Base-by-base conservation (phyloP, 768 basidiomycete genomes). In the Auricularia cornea region DNA sequence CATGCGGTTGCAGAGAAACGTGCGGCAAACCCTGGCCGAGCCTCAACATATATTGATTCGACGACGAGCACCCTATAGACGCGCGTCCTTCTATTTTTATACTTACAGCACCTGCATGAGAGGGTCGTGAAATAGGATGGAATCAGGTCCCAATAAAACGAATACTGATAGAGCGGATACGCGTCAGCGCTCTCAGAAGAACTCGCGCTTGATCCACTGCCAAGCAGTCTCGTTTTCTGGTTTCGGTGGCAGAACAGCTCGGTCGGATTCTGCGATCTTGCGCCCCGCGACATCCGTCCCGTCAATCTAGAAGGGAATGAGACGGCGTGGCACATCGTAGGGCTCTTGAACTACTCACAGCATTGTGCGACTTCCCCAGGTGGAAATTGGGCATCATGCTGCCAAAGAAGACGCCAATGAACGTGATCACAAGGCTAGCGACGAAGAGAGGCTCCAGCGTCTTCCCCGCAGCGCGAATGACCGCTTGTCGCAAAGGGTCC, bases 351-450 rank as follows among this genome's bases (percentile, higher is more conserved):
- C 5, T 28, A 12, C 54, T 16, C 20, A 57, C 54, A 11, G 26
- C 14, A 70, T 81, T 82, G 60, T 81, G 80, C 16, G 72, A 68
- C 40, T 76, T 72, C 8, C 73, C 72, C 59, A 83, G 77, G 54
- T 70, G 68, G 66, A 77, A 76, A 65, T 80, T 72, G 59, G 72
- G 70, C 62, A 75, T 75, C 56, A 79, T 66, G 63, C 76, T 65
- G 4, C 76, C 70, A 60, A 74, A 72, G 40, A 74, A 57, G 64
- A 80, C 72, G 3, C 79, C 78, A 3, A 81, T 70, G 66, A 79
- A 68, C 63, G 76, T 71, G 26, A 80, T 70, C 26, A 75, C 72
- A 51, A 77, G 72, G 14, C 77, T 77, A 0, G 78, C 69, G 41
- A 73, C 65, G 60, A 71, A 66, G 40, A 73, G 66, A 30, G 68